Evolutionary conservation across 2,329 filamentous ascomycete species (phyloP), one percentile per base, ranked within the genome.

Genomic region (Aspergillus chevalieri): DNA sequence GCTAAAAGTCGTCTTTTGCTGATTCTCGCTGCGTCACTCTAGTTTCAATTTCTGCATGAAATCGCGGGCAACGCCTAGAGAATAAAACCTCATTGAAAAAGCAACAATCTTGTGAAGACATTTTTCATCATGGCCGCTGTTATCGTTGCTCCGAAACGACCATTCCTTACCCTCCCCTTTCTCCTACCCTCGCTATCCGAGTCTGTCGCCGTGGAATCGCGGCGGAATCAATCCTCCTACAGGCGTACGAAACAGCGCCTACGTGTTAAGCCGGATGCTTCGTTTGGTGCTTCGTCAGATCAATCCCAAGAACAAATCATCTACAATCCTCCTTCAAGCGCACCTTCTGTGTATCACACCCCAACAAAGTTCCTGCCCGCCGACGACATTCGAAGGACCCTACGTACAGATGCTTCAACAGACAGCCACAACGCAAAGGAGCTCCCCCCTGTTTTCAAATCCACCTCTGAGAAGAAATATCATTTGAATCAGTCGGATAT

Each of bases 261-360:
- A 46, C 75, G 76, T 41, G 67, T 78, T 47, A 77, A 74, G 57
- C 75, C 77, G n/a, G 75, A 78, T 63, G 67, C 71, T 10, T 75
- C 74, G n/a, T 78, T 78, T 57, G 67, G 67, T 14, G 55, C 59
- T 8, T 65, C 73, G 5, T 59, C 59, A 17, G 61, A 64, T 46
- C 65, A 70, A 52, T 54, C 60, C 17, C 68, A 70, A 52, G 76
- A 80, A 50, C 76, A 80, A 60, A 82, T 84, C 62, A 75, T 86
- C 63, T 82, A 81, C 74, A 86, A 86, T 57, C 83, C 83, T 33
- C 83, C 83, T 1, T 81, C 82, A 6, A 79, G 80, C 24, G 77
- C 79, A 6, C 82, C 83, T 6, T 82, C 76, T 52, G 77, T 82
- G 21, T 83, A 82, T 60, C 79, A 84, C 62, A 86, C 83, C 1